These are phyloP conservation scores for Hysterium pulicare DNA, from an alignment of 2,329 filamentous ascomycete species.

Conservation along the genomic window DNA sequence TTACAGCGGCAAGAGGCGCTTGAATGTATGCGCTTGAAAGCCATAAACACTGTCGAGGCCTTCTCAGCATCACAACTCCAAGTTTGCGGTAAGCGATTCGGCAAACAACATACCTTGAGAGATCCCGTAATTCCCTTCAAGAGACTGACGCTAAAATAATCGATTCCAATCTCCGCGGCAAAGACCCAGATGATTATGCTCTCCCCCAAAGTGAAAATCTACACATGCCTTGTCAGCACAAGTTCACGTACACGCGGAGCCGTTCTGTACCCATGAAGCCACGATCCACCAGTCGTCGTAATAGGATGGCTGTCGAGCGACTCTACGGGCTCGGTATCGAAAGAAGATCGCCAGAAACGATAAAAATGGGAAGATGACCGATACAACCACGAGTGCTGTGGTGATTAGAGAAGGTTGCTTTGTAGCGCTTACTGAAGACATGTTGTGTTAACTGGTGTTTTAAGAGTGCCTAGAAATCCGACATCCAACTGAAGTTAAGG, in stretches of 20 bases:
- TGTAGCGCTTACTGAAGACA: not conserved
- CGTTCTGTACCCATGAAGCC: conserved; percentile 1
- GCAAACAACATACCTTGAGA: not conserved
- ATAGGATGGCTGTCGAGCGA: not conserved
- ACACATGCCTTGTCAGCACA: not conserved
- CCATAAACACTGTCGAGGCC: not conserved
- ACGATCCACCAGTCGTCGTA: conserved; percentile 7
- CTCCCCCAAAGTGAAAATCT: not conserved
- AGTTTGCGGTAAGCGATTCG: not conserved
- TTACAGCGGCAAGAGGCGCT: conserved; percentile 3
- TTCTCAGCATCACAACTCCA: too few relatives aligned
- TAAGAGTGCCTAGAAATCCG: too few relatives aligned
- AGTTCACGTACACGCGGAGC: not conserved
- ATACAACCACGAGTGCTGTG: not conserved
- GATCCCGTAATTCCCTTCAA: not conserved
- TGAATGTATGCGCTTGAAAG: not conserved
- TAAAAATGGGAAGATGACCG: not conserved
- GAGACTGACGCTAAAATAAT: not conserved
- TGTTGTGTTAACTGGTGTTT: not conserved
- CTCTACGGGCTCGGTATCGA: not conserved
- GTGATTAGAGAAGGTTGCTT: not conserved
- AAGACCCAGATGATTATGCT: conserved; percentile 1
- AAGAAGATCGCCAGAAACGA: not conserved
- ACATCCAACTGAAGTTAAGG: too few relatives aligned
- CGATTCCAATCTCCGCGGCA: not conserved